These are phyloP conservation scores for Wallemia mellicola DNA, from an alignment of 1,284 basidiomycete species.

Conservation along the genomic window DNA sequence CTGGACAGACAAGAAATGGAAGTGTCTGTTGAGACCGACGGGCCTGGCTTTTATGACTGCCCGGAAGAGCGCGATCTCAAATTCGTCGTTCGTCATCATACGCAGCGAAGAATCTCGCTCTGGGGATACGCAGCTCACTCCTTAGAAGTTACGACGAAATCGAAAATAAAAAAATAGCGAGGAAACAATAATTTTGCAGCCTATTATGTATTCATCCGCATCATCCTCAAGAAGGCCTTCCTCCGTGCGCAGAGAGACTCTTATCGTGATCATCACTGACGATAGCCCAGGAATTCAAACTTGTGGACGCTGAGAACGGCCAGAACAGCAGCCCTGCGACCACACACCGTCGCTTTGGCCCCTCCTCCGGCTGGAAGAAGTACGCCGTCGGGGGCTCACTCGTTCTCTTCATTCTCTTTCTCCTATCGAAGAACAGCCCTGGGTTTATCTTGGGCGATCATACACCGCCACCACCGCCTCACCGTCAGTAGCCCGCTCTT, in stretches of 20 bases:
- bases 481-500: not conserved
- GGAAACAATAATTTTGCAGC: not conserved
- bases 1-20: slow-evolving; percentile 41
- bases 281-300: not conserved
- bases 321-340: not conserved
- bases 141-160: no score
- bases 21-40: slow-evolving; percentile 42
- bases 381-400: not conserved
- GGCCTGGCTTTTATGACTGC: slow-evolving; percentile 43
- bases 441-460: not conserved
- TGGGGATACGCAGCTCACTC: no score
- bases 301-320: not conserved
- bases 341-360: not conserved
- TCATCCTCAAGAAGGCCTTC: not conserved
- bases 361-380: not conserved
- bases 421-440: not conserved
- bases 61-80: slow-evolving; percentile 43
- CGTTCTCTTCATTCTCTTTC: not conserved
- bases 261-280: no score
- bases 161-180: no score
- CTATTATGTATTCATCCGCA: not conserved
- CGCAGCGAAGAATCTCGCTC: no score
- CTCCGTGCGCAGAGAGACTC: not conserved
- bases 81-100: no score
- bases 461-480: no score